Conservation (phyloP, 371 early-diverging fungal genomes). For the Neoconidiobolus thromboides region DNA sequence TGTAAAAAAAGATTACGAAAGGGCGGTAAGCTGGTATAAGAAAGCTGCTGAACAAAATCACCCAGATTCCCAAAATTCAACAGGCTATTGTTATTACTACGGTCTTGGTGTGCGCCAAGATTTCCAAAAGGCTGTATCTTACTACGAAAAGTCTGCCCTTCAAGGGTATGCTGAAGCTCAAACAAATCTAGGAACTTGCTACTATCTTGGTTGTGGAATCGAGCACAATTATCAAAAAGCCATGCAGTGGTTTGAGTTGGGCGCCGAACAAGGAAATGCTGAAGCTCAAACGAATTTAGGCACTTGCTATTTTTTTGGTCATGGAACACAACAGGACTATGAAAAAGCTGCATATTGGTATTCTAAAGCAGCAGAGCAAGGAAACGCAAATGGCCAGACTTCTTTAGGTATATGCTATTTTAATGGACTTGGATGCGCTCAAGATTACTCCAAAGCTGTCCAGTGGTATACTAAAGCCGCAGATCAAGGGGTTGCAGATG, state of each 20-base stretch:
- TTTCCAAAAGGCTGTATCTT: slow-evolving; percentile 31
- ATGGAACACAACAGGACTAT: slow-evolving; percentile 45
- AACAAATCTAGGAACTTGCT: slow-evolving; percentile 60
- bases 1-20: slow-evolving; percentile 24
- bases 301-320: slow-evolving; percentile 56
- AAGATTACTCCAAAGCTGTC: slow-evolving; percentile 47
- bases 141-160: slow-evolving; percentile 48
- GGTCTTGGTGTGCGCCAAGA: slow-evolving; percentile 44
- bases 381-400: slow-evolving; percentile 58
- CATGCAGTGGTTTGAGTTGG: slow-evolving; percentile 44
- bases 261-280: slow-evolving; percentile 41
- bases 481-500: slow-evolving; percentile 61
- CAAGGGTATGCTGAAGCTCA: slow-evolving; percentile 57
- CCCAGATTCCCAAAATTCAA: slow-evolving; percentile 55
- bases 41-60: slow-evolving; percentile 44
- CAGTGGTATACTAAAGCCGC: slow-evolving; percentile 66
- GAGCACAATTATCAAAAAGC: slow-evolving; percentile 36
- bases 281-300: slow-evolving; percentile 64
- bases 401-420: slow-evolving; percentile 82
- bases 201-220: slow-evolving; percentile 63
- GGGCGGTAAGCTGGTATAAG: slow-evolving; percentile 50
- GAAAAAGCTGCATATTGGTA: slow-evolving; percentile 48
- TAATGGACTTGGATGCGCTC: slow-evolving; percentile 51
- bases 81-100: slow-evolving; percentile 53
- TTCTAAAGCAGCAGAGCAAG: slow-evolving; percentile 36